Evolutionary conservation across 768 basidiomycete species (phyloP), one percentile per base, ranked within the genome.

Genomic region (Naganishia vaughanmartiniae): DNA sequence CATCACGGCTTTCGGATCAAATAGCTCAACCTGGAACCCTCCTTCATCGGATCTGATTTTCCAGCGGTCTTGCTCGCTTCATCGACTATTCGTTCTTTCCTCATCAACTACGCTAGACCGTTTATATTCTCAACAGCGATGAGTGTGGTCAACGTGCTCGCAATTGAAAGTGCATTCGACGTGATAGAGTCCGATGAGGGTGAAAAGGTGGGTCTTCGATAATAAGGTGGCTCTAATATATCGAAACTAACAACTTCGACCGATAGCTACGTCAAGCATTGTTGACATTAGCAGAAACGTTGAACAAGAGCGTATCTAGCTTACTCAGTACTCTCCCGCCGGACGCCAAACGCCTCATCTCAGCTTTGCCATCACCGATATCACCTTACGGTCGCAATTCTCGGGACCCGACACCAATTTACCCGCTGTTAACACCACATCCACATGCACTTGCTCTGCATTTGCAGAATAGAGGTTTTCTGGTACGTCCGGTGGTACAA

Each of bases 91-190:
- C 88, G 89, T 14, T 87, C 90, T 73, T 96, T 93, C 81, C 83
- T 97, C 26, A 82, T 96, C 73, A 97, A 97, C 79, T 98, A 94
- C 81, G 93, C 93, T 0, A 86, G 94, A 31, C 86, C 92, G 2
- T 84, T 97, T 60, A 91, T 97, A 63, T 97, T 93, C 82, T 96
- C 93, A 2, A 97, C 95, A 0, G 87, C 91, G 0, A 85, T 92
- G 70, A 88, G 89, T 71, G 87, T 87, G 74, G 85, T 89, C 15
- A 92, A 88, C 76, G 85, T 94, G 51, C 83, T 92, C 56, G 88
- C 90, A 0, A 85, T 89, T 15, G 86, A 88, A 55, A 89, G 88
- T 72, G 89, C 90, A 0, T 89, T 93, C 78, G 91, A 93, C 76
- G 80, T 92, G 79, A 84, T 96, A 4, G 84, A 86, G 70, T 84